A percentile compares a stretch with the other conserved stretches of the same genome.
These are phyloP conservation scores for Penicillium alfredii DNA, from an alignment of 495 filamentous ascomycete genomes.

Conservation along the genomic window DNA sequence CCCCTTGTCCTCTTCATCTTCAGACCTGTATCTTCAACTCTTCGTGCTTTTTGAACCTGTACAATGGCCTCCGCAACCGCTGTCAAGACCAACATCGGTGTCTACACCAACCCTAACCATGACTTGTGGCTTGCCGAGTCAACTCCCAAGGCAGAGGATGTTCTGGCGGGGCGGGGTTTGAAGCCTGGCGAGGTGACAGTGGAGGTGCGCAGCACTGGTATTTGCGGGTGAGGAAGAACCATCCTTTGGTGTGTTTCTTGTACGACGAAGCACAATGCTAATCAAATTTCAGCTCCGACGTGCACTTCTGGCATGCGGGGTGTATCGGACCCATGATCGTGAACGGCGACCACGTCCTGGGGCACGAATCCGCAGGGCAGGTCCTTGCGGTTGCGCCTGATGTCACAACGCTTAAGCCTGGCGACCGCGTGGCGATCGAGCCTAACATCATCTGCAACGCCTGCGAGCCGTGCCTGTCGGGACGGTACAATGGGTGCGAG, in stretches of 20 bases:
- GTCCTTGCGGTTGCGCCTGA: conserved; percentile 72
- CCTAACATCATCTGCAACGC: conserved; percentile 84
- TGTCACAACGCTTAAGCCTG: conserved; percentile 66
- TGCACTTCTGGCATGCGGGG: conserved; percentile 93
- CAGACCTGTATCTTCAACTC: no score
- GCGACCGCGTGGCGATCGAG: conserved; percentile 86
- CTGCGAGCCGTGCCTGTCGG: conserved; percentile 85
- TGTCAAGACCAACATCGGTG: conserved; percentile 82
- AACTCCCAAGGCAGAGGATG: conserved; percentile 65
- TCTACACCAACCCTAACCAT: conserved; percentile 89
- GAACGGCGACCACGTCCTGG: conserved; percentile 76
- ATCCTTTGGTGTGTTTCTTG: conserved; percentile 1
- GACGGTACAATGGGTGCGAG: conserved; percentile 90
- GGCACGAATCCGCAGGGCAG: conserved; percentile 86
- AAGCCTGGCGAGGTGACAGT: conserved; percentile 78
- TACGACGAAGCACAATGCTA: neutral
- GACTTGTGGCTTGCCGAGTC: conserved; percentile 85
- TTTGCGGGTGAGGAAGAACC: conserved; percentile 65
- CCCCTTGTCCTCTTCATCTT: conserved; percentile 13
- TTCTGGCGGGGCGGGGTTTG: conserved; percentile 62
- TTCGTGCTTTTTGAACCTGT: neutral
- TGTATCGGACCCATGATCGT: conserved; percentile 95
- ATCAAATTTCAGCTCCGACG: conserved; percentile 60
- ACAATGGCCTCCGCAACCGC: conserved; percentile 35
- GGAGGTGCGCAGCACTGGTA: conserved; percentile 82